Conservation (phyloP, 805 yeast species). For the Dipodascus geniculatus region DNA sequence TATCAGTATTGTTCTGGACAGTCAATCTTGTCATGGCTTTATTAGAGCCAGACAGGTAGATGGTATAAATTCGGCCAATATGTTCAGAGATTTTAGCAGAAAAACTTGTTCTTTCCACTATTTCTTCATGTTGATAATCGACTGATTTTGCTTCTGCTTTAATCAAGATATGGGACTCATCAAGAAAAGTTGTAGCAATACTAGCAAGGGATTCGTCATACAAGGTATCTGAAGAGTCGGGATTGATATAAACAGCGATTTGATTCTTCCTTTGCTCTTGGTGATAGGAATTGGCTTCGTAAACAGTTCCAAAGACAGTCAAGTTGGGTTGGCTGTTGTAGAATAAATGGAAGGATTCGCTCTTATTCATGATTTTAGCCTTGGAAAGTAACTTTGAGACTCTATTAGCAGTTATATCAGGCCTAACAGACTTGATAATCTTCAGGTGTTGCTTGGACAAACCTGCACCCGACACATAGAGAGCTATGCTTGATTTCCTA, state of each 20-base stretch:
- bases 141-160: not conserved
- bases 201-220: constrained; percentile 33
- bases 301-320: constrained; percentile 25
- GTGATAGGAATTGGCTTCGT: constrained; percentile 25
- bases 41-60: not conserved
- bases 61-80: not conserved
- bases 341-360: constrained; percentile 80
- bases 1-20: not conserved
- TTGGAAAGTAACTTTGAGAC: constrained; percentile 50
- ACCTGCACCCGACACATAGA: constrained; percentile 21
- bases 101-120: not conserved
- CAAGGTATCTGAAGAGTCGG: constrained; percentile 29
- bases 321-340: constrained; percentile 28
- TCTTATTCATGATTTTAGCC: constrained; percentile 62
- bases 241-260: constrained; percentile 55
- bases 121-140: not conserved
- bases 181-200: constrained; percentile 24
- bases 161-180: not conserved
- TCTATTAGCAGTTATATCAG: constrained; percentile 24
- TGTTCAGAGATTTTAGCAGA: not conserved
- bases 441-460: constrained; percentile 10
- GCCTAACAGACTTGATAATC: constrained; percentile 16
- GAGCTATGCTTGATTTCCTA: constrained; percentile 18
- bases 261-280: constrained; percentile 37
- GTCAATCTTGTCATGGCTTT: not conserved